Conservation (phyloP, 2,329 filamentous ascomycete species). For the Pestalotiopsis sp. region DNA sequence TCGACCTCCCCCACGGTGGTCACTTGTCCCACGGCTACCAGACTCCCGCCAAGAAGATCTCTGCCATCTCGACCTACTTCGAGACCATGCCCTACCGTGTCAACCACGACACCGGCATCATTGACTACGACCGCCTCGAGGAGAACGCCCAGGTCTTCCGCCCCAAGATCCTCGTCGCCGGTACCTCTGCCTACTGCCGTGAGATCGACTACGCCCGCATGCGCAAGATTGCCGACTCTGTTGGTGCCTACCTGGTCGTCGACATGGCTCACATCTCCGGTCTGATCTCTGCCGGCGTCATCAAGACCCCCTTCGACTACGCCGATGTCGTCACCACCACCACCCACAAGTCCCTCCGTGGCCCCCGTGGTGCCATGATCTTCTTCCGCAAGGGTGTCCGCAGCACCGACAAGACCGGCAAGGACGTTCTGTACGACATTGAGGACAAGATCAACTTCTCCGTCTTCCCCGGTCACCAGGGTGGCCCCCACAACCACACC, state of each 20-base stretch:
- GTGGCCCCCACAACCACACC: constrained; percentile 98
- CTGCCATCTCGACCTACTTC: constrained; percentile 97
- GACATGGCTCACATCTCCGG: constrained; percentile 99
- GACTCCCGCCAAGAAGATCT: constrained; percentile 95
- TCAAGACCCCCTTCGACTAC: constrained; percentile 88
- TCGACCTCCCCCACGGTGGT: constrained; percentile 92
- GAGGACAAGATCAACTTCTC: constrained; percentile 98
- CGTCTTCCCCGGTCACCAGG: constrained; percentile 98
- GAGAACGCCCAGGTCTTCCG: constrained; percentile 90
- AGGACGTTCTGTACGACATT: constrained; percentile 88
- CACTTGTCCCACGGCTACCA: constrained; percentile 98
- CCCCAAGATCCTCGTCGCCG: constrained; percentile 93
- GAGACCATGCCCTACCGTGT: constrained; percentile 98
- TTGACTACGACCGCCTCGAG: constrained; percentile 93
- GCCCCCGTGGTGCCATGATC: constrained; percentile 98
- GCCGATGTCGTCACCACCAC: constrained; percentile 98
- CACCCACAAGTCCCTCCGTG: constrained; percentile 98
- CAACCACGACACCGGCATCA: constrained; percentile 86
- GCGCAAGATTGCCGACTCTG: constrained; percentile 91
- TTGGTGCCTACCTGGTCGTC: constrained; percentile 92
- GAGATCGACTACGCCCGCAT: constrained; percentile 96
- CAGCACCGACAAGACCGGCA: constrained; percentile 88
- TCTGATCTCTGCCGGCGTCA: constrained; percentile 88
- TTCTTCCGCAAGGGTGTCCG: constrained; percentile 98
- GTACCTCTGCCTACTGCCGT: constrained; percentile 97